A percentile compares a stretch with the other conserved stretches of the same genome.
phyloP scores from a whole-genome alignment of 1,284 basidiomycete genomes.

The Phellopilus nigrolimitatus region DNA sequence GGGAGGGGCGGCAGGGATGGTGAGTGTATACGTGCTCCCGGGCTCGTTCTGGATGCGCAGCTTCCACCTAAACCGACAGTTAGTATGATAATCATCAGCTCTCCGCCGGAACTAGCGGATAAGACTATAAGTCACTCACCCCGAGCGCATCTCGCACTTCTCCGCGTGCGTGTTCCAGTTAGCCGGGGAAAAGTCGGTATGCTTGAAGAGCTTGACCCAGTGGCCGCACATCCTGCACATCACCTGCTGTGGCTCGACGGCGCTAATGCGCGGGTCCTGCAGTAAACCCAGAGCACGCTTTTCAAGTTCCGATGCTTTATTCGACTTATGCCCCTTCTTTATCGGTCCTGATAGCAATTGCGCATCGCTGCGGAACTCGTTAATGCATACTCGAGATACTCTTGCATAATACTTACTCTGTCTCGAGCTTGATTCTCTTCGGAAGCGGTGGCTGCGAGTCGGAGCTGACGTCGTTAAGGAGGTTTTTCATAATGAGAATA shows the following conservation, averaged over 20 bases:
- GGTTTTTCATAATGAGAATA: conserved; percentile 9
- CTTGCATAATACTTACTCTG: conserved; percentile 13
- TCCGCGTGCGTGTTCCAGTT: conserved; percentile 19
- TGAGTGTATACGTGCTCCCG: conserved; percentile 5
- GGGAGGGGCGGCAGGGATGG: conserved; percentile 3
- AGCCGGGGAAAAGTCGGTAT: conserved; percentile 16
- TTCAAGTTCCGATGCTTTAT: no score
- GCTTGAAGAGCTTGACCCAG: conserved; percentile 20
- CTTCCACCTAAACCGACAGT: conserved; percentile 8
- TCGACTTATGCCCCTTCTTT: conserved; percentile 9
- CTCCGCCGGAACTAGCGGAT: background rate
- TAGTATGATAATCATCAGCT: background rate
- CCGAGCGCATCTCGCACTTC: conserved; percentile 17
- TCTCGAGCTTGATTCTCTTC: conserved; percentile 18
- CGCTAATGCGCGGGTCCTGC: conserved; percentile 15
- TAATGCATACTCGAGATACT: no score
- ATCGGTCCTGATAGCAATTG: conserved; percentile 1
- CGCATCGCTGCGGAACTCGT: conserved; percentile 6
- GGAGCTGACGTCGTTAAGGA: background rate
- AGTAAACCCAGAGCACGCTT: conserved; percentile 14
- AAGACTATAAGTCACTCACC: conserved; percentile 6
- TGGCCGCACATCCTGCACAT: conserved; percentile 21
- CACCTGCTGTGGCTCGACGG: conserved; percentile 19
- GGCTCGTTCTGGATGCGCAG: conserved; percentile 12
- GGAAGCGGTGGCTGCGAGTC: conserved; percentile 2